These are phyloP conservation scores for Cyathus striatus DNA, from an alignment of 768 basidiomycete species.

Conservation along the genomic window DNA sequence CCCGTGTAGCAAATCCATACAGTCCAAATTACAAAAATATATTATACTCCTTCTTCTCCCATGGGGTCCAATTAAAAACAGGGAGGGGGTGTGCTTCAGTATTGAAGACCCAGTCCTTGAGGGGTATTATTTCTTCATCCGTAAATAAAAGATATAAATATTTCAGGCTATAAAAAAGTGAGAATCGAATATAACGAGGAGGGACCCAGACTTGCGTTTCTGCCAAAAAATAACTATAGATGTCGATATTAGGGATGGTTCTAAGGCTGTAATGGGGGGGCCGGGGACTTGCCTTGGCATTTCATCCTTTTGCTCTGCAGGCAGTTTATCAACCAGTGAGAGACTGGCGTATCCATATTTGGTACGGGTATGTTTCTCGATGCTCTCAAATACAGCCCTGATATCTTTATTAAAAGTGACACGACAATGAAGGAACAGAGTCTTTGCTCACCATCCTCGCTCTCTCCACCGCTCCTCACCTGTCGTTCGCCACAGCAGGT, in stretches of 20 bases:
- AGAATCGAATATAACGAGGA: not conserved
- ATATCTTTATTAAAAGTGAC: not conserved
- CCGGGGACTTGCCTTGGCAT: conserved; percentile 44
- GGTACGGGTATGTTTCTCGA: conserved; percentile 41
- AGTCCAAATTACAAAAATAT: conserved; percentile 22
- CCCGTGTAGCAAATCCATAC: too few relatives aligned
- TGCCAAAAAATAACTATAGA: conserved; percentile 35
- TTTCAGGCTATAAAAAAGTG: conserved; percentile 40
- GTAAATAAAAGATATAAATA: conserved; percentile 67
- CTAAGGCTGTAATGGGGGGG: not conserved
- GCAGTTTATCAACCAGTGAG: conserved; percentile 24
- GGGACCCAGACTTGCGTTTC: conserved; percentile 27
- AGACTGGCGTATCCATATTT: conserved; percentile 43
- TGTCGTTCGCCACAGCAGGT: conserved; percentile 48
- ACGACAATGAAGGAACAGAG: conserved; percentile 3
- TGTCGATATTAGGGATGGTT: not conserved
- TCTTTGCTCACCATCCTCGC: conserved; percentile 40
- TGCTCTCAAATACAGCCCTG: conserved; percentile 37
- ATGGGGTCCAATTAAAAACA: conserved; percentile 55
- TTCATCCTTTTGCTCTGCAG: conserved; percentile 29
- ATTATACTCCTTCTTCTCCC: conserved; percentile 44
- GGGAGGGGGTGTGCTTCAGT: conserved; percentile 79
- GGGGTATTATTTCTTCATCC: conserved; percentile 51
- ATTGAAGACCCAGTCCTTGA: conserved; percentile 56
- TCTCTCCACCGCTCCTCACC: conserved; percentile 47